These are phyloP conservation scores for Xylaria arbuscula DNA, from an alignment of 2,329 filamentous ascomycete genomes.

Conservation along the genomic window DNA sequence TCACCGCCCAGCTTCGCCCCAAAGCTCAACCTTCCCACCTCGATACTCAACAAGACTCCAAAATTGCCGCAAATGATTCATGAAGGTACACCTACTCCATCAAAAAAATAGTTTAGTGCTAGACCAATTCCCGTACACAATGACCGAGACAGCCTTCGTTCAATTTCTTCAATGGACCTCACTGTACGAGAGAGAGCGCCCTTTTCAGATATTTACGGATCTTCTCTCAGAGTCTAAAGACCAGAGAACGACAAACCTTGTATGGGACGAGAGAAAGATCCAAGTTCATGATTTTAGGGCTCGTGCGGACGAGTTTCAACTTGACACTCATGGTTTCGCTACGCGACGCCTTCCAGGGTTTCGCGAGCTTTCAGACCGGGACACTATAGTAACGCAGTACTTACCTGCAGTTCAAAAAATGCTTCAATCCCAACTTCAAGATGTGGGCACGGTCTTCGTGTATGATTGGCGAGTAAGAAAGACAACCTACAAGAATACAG, in stretches of 20 bases:
- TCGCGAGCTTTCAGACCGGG: neutral
- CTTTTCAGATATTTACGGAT: slow-evolving; percentile 31
- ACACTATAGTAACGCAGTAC: slow-evolving; percentile 22
- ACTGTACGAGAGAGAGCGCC: slow-evolving; percentile 27
- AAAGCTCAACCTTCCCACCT: neutral
- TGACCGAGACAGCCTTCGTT: slow-evolving; percentile 12
- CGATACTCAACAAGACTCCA: neutral
- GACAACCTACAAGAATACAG: neutral
- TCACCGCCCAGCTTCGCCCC: too few relatives aligned
- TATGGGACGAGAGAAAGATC: slow-evolving; percentile 22
- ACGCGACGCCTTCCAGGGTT: slow-evolving; percentile 18
- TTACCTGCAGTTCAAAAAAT: slow-evolving; percentile 27
- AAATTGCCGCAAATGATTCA: neutral
- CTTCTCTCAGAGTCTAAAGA: slow-evolving; percentile 23
- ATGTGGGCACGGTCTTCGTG: slow-evolving; percentile 25
- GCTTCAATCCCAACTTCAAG: slow-evolving; percentile 17
- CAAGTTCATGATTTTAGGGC: slow-evolving; percentile 20
- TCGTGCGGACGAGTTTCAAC: slow-evolving; percentile 15
- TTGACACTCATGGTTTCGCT: slow-evolving; percentile 28
- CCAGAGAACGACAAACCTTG: slow-evolving; percentile 20
- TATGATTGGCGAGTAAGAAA: slow-evolving; percentile 26
- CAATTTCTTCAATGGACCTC: slow-evolving; percentile 29
- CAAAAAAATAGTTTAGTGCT: neutral
- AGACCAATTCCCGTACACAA: neutral
- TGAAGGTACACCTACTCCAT: neutral